These are phyloP conservation scores for Fraxinus cuspidata DNA, from an alignment of 257 asterid species.

Conservation along the genomic window DNA sequence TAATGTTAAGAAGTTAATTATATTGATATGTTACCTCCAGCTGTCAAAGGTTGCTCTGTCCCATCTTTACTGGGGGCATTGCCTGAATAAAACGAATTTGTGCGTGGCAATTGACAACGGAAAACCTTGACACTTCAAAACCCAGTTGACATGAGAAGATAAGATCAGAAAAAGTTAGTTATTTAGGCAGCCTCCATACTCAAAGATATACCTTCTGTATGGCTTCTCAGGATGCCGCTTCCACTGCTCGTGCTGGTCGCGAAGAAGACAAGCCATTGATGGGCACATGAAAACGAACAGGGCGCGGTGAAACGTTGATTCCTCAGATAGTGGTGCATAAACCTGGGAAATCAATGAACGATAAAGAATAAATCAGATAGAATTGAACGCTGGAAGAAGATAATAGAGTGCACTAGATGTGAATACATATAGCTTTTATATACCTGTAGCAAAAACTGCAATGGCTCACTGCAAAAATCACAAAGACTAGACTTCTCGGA, in stretches of 20 bases:
- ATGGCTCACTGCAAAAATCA: constrained; percentile 78
- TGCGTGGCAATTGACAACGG: constrained; percentile 75
- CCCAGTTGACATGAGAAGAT: constrained; percentile 28
- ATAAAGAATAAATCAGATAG: not conserved
- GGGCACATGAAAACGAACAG: constrained; percentile 80
- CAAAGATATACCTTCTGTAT: constrained; percentile 58
- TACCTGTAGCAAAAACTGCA: constrained; percentile 98
- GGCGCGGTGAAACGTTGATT: constrained; percentile 78
- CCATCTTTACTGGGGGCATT: constrained; percentile 75
- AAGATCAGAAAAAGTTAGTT: not conserved
- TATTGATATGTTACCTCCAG: constrained; percentile 55
- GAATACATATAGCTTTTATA: constrained; percentile 3
- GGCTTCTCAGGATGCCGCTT: constrained; percentile 55
- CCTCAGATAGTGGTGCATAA: constrained; percentile 83
- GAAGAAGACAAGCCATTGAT: constrained; percentile 81
- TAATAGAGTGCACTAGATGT: not conserved
- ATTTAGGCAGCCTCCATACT: not conserved
- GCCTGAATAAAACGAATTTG: constrained; percentile 71
- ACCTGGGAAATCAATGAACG: constrained; percentile 45
- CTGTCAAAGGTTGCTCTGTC: constrained; percentile 52
- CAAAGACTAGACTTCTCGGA: constrained; percentile 59
- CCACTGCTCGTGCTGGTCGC: constrained; percentile 94
- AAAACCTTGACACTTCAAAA: constrained; percentile 71
- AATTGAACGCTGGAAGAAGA: not conserved
- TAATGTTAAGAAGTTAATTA: not conserved